phyloP scores from a whole-genome alignment of 208 protist genomes.

The Endotrypanum monterogeii region DNA sequence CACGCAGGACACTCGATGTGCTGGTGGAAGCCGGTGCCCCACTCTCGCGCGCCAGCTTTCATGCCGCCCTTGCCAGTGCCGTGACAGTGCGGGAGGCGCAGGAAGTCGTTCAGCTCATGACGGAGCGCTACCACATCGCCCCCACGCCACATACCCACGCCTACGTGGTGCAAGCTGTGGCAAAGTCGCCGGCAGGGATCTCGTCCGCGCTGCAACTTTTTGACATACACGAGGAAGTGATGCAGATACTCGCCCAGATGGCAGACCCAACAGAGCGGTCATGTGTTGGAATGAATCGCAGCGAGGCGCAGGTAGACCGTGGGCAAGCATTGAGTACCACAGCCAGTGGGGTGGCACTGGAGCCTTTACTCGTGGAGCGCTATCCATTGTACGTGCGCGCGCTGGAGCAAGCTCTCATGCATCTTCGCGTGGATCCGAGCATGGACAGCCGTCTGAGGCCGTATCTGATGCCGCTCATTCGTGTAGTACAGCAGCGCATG shows the following conservation, averaged over 20 bases:
- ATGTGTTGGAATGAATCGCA: background rate
- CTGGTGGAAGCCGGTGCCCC: conserved; percentile 82
- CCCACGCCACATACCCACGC: conserved; percentile 81
- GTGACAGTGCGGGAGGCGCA: conserved; percentile 71
- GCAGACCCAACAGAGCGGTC: conserved; percentile 1
- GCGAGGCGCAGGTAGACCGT: background rate
- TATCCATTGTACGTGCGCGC: conserved; percentile 70
- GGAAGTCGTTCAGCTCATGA: conserved; percentile 75
- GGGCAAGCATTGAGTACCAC: conserved; percentile 16
- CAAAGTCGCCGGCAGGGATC: conserved; percentile 36
- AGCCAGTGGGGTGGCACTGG: conserved; percentile 35
- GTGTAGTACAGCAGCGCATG: conserved; percentile 78
- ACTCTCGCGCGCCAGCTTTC: conserved; percentile 69
- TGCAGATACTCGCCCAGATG: conserved; percentile 37
- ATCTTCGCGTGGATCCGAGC: conserved; percentile 56
- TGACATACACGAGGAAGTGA: conserved; percentile 70
- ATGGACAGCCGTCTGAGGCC: conserved; percentile 50
- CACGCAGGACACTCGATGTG: conserved; percentile 68
- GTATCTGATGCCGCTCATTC: conserved; percentile 72
- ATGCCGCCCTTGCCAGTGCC: conserved; percentile 65
- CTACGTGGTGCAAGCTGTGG: conserved; percentile 53
- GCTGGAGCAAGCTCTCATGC: conserved; percentile 63
- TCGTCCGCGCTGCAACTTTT: conserved; percentile 63
- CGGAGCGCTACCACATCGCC: conserved; percentile 52
- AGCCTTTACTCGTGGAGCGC: conserved; percentile 47